Base-by-base conservation (phyloP, 768 basidiomycete genomes). In the Lactarius trivialis region DNA sequence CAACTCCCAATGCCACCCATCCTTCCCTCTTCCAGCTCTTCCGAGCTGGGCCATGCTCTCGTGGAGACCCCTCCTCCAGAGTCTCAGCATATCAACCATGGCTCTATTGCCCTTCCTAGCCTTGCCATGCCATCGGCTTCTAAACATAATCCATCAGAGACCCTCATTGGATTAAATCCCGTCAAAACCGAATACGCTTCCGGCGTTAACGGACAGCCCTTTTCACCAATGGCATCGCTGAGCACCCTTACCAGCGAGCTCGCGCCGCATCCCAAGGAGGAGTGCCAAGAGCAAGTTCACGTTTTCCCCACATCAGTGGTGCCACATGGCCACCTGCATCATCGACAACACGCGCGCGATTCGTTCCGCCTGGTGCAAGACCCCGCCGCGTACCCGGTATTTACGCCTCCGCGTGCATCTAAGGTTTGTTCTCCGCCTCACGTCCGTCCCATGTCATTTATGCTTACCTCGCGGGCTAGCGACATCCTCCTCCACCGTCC, bases 11-110 rank as follows among this genome's bases (percentile, higher is more conserved):
- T 53, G 9, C 14, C 61, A 17, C 7, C 55, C 7, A n/a, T 56
- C 17, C 59, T 55, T 15, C 34, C 50, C 0, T 55, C 60, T 17
- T 64, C 62, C 17, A 28, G 52, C 28, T 65, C 64, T 15, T 65
- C 64, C 17, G 64, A 65, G 37, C 64, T 65, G 1, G 64, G 61
- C 2, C 53, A 65, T 24, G 64, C 64, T 32, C 61, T 65, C 17
- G 39, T 55, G 8, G 64, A 63, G 33, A 43, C 63, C 45, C 37
- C 51, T 28, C 21, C 61, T 7, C 37, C 56, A 19, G 64, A 64
- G 19, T 14, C 56, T 3, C 57, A 21, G 32, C 9, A 33, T 1
- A 58, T 43, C 51, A 32, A 19, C 30, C 41, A 51, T 7, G 19
- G 56, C 36, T 49, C 57, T n/a, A 58, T 63, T 6, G 28, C 52